Evolutionary conservation across 805 yeast species (phyloP).

Genomic region (Cyberlindnera euphorbiae): DNA sequence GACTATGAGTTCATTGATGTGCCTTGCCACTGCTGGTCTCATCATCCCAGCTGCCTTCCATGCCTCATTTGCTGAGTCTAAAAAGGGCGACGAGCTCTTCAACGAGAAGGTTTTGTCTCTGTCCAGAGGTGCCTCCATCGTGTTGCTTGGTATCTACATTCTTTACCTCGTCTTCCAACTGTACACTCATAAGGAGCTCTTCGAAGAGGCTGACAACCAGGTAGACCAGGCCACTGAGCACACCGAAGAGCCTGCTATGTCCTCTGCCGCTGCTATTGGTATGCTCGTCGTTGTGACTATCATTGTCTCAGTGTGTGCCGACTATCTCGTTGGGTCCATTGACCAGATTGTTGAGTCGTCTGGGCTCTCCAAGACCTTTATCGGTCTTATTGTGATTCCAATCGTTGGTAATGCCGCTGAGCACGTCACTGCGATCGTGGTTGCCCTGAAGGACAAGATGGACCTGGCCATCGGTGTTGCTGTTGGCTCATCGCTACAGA

Average conservation of each 20-base stretch:
- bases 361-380: slow-evolving; percentile 90
- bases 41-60: slow-evolving; percentile 96
- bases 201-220: slow-evolving; percentile 50
- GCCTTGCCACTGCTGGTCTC: slow-evolving; percentile 83
- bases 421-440: slow-evolving; percentile 94
- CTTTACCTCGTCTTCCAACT: slow-evolving; percentile 84
- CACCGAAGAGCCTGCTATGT: slow-evolving; percentile 33
- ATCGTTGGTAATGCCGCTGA: slow-evolving; percentile 99
- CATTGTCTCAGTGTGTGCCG: slow-evolving; percentile 86
- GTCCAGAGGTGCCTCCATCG: slow-evolving; percentile 81
- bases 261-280: slow-evolving; percentile 48
- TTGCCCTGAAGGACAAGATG: slow-evolving; percentile 95
- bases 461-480: slow-evolving; percentile 97
- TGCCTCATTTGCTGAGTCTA: slow-evolving; percentile 52
- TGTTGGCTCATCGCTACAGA: slow-evolving; percentile 91
- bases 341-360: slow-evolving; percentile 81
- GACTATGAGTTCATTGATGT: slow-evolving; percentile 92
- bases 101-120: slow-evolving; percentile 55
- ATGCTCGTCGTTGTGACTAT: slow-evolving; percentile 62
- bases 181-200: slow-evolving; percentile 74
- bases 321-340: slow-evolving; percentile 87
- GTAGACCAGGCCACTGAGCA: slow-evolving; percentile 29
- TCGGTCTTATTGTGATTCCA: slow-evolving; percentile 90
- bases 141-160: slow-evolving; percentile 70
- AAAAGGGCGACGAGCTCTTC: slow-evolving; percentile 28